Base-by-base conservation (phyloP, 805 yeast genomes). In the Jamesozyma gamospora region DNA sequence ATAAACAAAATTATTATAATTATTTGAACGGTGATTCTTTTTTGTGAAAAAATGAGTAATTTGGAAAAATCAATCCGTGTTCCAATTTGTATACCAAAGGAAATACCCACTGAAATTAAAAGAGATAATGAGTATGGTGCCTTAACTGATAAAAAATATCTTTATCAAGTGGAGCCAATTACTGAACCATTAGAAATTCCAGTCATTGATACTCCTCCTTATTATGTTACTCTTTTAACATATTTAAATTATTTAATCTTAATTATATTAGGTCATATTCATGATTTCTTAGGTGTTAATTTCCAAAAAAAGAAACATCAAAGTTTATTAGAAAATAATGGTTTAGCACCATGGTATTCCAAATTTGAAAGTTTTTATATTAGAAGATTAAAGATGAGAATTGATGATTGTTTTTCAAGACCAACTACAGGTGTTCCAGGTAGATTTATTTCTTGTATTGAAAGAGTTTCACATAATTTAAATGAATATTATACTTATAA, bases 391-490 rank as follows among this genome's bases (percentile, higher is more conserved):
- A 88, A 92, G 60, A 75, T 73, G 50, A 82, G 95, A 63, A 75
- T 92, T 43, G 95, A 84, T 58, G 97, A 90, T 64, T 86, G 96
- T 62, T 92, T 92, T 61, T 85, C 94, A 2, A 77, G 95, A 58
- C 96, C 96, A 32, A 85, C 94, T n/a, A 82, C 83, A 43, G 97
- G 96, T 37, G 97, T 90, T 16, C 97, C 99, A 1, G 99, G 99
- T 21, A 77, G 99, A 60, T 80, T 70, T 54, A 78, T 90, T 51
- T 74, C 78, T 42, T 80, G 95, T 52, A 79, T 81, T 52, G 88
- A 86, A 52, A 76, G 98, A 51, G 64, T 68, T 26, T 71, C 87
- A n/a, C 69, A 71, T 34, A 80, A 81, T 49, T 73, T 74, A 52
- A 77, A 77, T 56, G 69, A 70, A 30, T 70, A 75, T 40, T 85